Conservation (phyloP, 2,329 filamentous ascomycete species). For the Fusarium sp. region DNA sequence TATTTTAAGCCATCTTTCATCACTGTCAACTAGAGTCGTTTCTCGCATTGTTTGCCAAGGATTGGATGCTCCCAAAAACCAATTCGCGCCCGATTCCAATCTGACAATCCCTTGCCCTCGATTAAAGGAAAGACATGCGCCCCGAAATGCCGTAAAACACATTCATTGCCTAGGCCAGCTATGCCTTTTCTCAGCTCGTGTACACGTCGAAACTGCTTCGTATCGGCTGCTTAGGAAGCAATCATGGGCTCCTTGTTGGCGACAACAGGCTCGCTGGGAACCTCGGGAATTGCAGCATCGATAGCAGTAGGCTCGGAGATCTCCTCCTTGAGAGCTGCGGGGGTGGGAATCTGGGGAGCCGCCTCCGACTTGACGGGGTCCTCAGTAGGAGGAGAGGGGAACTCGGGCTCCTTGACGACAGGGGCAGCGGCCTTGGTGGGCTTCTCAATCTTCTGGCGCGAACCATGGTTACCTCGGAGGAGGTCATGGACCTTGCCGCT, state of each 20-base stretch:
- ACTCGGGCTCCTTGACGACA: conserved; percentile 47
- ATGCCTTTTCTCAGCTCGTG: conserved; percentile 44
- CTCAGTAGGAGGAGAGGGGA: conserved; percentile 53
- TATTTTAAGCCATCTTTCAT: conserved; percentile 40
- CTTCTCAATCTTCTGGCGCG: conserved; percentile 56
- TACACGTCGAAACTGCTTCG: conserved; percentile 43
- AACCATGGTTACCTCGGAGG: conserved; percentile 63
- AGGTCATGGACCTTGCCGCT: conserved; percentile 75
- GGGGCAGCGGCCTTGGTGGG: conserved; percentile 31
- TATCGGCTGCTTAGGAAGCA: conserved; percentile 45
- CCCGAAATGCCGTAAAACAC: conserved; percentile 46
- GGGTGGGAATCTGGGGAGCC: conserved; percentile 35
- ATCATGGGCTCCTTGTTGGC: conserved; percentile 43
- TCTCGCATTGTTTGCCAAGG: conserved; percentile 42
- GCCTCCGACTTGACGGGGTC: conserved; percentile 47
- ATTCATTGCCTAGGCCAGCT: conserved; percentile 42
- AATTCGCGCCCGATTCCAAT: conserved; percentile 43
- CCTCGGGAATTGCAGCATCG: conserved; percentile 43
- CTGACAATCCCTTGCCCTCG: conserved; percentile 41
- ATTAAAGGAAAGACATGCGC: conserved; percentile 43
- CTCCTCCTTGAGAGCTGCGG: conserved; percentile 42
- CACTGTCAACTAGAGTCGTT: conserved; percentile 41
- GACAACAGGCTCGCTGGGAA: conserved; percentile 38
- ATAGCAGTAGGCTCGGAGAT: conserved; percentile 40
- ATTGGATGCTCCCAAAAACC: conserved; percentile 45